Conservation (phyloP, 2,329 filamentous ascomycete species). For the Lasiodiplodia theobromae region DNA sequence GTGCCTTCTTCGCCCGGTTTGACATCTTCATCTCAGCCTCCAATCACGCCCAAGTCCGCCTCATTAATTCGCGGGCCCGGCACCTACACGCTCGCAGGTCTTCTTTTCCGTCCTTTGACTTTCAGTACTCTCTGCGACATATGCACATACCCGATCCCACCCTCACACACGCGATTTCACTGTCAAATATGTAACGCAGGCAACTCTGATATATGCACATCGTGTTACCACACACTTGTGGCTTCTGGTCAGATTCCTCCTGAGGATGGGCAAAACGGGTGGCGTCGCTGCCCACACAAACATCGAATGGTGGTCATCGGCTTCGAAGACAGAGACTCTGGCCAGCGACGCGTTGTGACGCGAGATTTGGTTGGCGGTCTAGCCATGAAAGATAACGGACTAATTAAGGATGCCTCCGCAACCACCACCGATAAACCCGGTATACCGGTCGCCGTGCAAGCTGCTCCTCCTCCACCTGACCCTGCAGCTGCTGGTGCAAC, state of each 20-base stretch:
- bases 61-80: slow-evolving; percentile 50
- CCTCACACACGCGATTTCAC: slow-evolving; percentile 75
- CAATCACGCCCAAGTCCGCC: slow-evolving; percentile 29
- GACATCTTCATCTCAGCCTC: slow-evolving; percentile 39
- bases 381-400: slow-evolving; percentile 66
- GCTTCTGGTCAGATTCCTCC: slow-evolving; percentile 68
- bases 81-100: slow-evolving; percentile 42
- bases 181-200: slow-evolving; percentile 79
- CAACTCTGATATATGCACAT: slow-evolving; percentile 85
- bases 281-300: slow-evolving; percentile 80
- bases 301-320: slow-evolving; percentile 86
- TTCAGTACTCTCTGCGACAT: slow-evolving; percentile 81
- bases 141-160: slow-evolving; percentile 75
- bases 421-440: neutral
- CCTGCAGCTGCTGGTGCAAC: slow-evolving; percentile 29
- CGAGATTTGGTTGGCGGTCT: slow-evolving; percentile 80
- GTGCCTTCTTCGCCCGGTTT: slow-evolving; percentile 42
- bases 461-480: slow-evolving; percentile 30
- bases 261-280: slow-evolving; percentile 80
- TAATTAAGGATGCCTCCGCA: slow-evolving; percentile 43
- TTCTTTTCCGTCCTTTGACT: slow-evolving; percentile 68
- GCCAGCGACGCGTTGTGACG: slow-evolving; percentile 71
- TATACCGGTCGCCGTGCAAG: neutral
- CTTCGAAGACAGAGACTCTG: slow-evolving; percentile 73
- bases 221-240: slow-evolving; percentile 77